phyloP scores from a whole-genome alignment of 768 basidiomycete species.

The Amanita polypyramis region DNA sequence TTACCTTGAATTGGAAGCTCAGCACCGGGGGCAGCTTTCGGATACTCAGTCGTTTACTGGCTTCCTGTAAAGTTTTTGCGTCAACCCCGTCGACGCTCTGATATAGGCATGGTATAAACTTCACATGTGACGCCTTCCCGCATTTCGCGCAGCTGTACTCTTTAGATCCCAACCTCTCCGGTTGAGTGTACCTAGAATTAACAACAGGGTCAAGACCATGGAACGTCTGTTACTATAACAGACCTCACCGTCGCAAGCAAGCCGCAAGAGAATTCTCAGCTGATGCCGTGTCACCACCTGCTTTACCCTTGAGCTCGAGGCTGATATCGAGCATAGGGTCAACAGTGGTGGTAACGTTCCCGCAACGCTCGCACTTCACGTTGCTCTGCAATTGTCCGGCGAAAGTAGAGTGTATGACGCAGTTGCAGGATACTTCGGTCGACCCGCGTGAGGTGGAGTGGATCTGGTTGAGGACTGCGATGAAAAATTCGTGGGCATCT shows the following conservation, averaged over 20 bases:
- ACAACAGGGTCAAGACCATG: constrained; percentile 6
- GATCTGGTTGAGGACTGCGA: constrained; percentile 76
- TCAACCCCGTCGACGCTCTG: neutral
- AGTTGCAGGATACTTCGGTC: constrained; percentile 75
- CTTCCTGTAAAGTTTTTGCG: constrained; percentile 38
- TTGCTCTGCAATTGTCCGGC: constrained; percentile 82
- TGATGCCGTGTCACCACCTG: constrained; percentile 19
- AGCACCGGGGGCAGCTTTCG: constrained; percentile 80
- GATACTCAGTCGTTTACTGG: constrained; percentile 79
- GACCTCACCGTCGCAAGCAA: constrained; percentile 59
- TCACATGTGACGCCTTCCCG: constrained; percentile 53
- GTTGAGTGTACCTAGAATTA: constrained; percentile 68
- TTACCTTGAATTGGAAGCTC: constrained; percentile 91
- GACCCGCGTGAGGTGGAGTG: constrained; percentile 69
- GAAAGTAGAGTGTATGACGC: constrained; percentile 87
- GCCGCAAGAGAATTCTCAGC: constrained; percentile 61
- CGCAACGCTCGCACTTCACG: constrained; percentile 81
- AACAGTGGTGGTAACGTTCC: constrained; percentile 62
- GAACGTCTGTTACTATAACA: neutral
- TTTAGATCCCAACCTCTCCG: constrained; percentile 74
- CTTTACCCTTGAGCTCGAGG: constrained; percentile 53
- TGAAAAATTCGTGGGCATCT: constrained; percentile 87
- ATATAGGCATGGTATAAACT: constrained; percentile 13
- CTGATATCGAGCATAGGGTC: constrained; percentile 92
- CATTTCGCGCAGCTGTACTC: constrained; percentile 84